Evolutionary conservation across 257 asterid genomes (phyloP).

Genomic region (Capsicum pubescens): DNA sequence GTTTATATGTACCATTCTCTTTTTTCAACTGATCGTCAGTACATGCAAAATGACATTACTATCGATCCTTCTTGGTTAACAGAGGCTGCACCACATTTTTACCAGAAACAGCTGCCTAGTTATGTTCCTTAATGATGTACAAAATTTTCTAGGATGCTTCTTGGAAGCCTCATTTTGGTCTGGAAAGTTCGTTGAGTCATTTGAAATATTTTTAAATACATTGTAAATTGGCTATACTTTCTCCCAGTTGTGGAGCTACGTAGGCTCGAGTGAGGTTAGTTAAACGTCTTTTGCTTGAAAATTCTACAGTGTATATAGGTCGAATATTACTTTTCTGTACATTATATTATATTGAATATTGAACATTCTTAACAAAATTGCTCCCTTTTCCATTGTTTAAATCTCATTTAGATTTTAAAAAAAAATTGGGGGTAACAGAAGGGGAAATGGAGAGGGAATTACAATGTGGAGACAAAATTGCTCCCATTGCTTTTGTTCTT

Average conservation of each 20-base stretch:
- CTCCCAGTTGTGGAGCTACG: neutral
- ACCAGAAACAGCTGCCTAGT: slow-evolving; percentile 60
- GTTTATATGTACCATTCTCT: slow-evolving; percentile 89
- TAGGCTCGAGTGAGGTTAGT: neutral
- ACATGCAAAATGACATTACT: slow-evolving; percentile 89
- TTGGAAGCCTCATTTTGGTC: neutral
- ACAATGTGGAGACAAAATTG: too few species aligned
- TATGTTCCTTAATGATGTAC: slow-evolving; percentile 48
- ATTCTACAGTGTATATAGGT: neutral
- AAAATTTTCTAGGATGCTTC: neutral
- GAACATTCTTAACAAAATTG: neutral
- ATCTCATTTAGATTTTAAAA: too few species aligned
- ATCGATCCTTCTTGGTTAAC: slow-evolving; percentile 89
- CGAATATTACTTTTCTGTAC: neutral
- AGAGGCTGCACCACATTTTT: slow-evolving; percentile 91
- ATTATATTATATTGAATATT: neutral
- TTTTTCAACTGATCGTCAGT: slow-evolving; percentile 91
- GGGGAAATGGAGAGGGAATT: too few species aligned
- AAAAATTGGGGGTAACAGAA: too few species aligned
- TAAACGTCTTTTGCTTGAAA: neutral
- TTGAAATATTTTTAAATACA: neutral
- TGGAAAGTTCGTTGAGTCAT: neutral
- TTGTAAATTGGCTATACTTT: neutral
- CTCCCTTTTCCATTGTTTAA: neutral
- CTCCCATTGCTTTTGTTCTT: neutral